Percentiles rank a stretch among this genome's conserved stretches.
These are phyloP conservation scores for Immersiella caudata DNA, from an alignment of 495 filamentous ascomycete genomes.

Conservation along the genomic window DNA sequence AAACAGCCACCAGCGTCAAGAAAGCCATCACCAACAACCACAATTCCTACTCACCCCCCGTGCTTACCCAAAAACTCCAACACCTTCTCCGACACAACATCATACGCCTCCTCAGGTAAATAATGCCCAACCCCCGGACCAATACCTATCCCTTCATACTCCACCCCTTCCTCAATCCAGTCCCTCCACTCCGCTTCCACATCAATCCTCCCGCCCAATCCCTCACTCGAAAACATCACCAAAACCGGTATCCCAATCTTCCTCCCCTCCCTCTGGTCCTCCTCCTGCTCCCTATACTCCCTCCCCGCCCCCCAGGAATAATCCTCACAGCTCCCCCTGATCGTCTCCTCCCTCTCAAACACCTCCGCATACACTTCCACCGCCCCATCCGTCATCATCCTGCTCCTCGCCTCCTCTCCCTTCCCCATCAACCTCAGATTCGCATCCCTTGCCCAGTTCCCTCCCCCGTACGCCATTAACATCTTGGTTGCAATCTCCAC, in stretches of 20 bases:
- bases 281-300: conserved; percentile 47
- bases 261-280: conserved; percentile 47
- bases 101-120: conserved; percentile 53
- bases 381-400: conserved; percentile 25
- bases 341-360: conserved; percentile 43
- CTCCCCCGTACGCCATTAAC: conserved; percentile 48
- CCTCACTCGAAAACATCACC: conserved; percentile 48
- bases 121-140: conserved; percentile 54
- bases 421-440: conserved; percentile 38
- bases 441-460: conserved; percentile 37
- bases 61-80: conserved; percentile 29
- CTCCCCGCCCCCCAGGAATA: conserved; percentile 47
- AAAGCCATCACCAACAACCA: not conserved
- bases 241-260: conserved; percentile 46
- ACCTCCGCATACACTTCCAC: conserved; percentile 44
- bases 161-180: conserved; percentile 43
- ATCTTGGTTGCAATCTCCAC: conserved; percentile 46
- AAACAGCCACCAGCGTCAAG: not conserved
- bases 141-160: conserved; percentile 35
- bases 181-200: conserved; percentile 50
- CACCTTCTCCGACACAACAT: conserved; percentile 40
- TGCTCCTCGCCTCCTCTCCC: conserved; percentile 17
- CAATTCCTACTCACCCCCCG: not conserved
- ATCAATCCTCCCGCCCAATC: conserved; percentile 49
- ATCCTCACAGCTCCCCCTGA: conserved; percentile 49